Evolutionary conservation across 225 moss, liverwort and hornwort species (phyloP).

Genomic region (Straminergon stramineum): DNA sequence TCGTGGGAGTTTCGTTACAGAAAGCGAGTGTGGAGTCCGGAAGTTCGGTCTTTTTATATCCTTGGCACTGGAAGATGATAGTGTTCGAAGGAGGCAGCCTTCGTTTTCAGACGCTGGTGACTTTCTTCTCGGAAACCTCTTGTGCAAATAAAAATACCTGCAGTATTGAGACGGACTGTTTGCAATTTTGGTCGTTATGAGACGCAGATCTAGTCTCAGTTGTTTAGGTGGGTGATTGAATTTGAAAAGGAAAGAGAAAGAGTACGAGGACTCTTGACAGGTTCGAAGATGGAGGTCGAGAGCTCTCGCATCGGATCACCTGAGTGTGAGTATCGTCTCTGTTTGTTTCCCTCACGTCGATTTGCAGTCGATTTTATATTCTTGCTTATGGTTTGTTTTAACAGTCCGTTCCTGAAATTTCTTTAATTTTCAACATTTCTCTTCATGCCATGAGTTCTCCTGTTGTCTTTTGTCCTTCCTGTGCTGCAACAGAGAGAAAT

Average conservation of each 20-base stretch:
- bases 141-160: background rate
- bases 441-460: background rate
- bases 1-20: background rate
- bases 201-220: background rate
- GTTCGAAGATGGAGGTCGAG: conserved; percentile 30
- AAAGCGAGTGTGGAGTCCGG: background rate
- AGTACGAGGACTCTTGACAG: background rate
- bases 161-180: background rate
- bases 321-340: conserved; percentile 27
- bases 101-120: background rate
- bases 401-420: background rate
- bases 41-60: background rate
- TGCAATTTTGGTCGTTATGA: conserved; percentile 6
- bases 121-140: background rate
- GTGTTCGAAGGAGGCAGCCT: background rate
- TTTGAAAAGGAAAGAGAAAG: background rate
- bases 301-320: conserved; percentile 5
- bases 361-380: background rate
- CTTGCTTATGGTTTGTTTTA: background rate
- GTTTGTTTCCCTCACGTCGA: background rate
- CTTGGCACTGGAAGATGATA: background rate
- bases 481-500: background rate
- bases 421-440: background rate
- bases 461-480: background rate
- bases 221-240: conserved; percentile 5